Conservation (phyloP, 805 yeast species). For the Kazachstania viticola region DNA sequence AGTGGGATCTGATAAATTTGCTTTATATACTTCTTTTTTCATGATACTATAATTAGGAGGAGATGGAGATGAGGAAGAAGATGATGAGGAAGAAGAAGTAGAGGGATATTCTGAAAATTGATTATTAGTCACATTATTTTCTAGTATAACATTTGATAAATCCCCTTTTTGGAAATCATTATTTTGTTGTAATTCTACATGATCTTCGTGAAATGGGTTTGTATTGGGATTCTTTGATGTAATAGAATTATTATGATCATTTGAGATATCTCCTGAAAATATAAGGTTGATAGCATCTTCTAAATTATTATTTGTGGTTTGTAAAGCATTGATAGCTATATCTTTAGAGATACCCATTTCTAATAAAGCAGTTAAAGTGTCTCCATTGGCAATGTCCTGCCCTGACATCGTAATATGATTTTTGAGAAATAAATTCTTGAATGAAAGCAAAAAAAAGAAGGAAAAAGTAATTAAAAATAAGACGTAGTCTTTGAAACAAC, state of each 20-base stretch:
- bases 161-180: slow-evolving; percentile 1
- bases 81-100: not conserved
- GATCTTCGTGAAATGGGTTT: not conserved
- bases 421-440: too few species aligned
- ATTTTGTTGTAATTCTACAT: not conserved
- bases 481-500: too few species aligned
- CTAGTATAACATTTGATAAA: not conserved
- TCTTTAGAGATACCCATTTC: slow-evolving; percentile 62
- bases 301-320: slow-evolving; percentile 38
- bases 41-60: not conserved
- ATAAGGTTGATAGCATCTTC: slow-evolving; percentile 48
- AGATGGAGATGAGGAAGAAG: not conserved
- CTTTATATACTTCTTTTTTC: slow-evolving; percentile 1
- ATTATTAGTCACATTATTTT: not conserved
- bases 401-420: too few species aligned
- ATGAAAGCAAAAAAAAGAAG: too few species aligned
- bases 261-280: slow-evolving; percentile 18
- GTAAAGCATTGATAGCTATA: slow-evolving; percentile 53
- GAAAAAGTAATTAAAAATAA: too few species aligned
- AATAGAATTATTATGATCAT: not conserved
- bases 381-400: too few species aligned
- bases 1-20: slow-evolving; percentile 12
- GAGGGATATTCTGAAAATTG: too few species aligned
- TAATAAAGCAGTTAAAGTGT: slow-evolving; percentile 28
- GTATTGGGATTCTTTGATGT: not conserved